Base-by-base conservation (phyloP, 257 asterid genomes). In the Solanum medicagineum region DNA sequence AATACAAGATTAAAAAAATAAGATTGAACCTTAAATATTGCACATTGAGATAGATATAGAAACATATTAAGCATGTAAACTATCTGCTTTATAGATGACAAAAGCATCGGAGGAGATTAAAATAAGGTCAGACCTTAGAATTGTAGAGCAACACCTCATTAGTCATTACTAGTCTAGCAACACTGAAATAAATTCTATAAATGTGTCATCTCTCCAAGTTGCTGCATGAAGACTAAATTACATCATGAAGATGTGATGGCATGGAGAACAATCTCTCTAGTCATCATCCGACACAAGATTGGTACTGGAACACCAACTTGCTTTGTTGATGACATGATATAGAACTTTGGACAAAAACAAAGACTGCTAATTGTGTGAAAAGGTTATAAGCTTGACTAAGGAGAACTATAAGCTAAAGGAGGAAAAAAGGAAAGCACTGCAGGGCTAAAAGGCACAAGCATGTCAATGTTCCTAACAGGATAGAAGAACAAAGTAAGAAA, bases 71-170 rank as follows among this genome's bases (percentile, higher is more conserved):
- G 40, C 57, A 45, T n/a, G 57, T 44, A 16, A 32, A 87, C 89
- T 85, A 86, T 63, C 84, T 91, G 92, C 91, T 90, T 90, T 86
- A 85, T 83, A 53, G 92, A 90, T 91, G 93, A 88, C 89, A 68
- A 19, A 57, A 26, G 44, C 14, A 68, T 1, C 4, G 24, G 13
- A 68, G 22, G 49, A 68, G 24, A 32, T 19, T 68, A 60, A 60
- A n/a, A 22, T 4, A 22, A n/a, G 32, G 68, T 57, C 20, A 66
- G 32, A 15, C 47, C n/a, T 32, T 16, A 8, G 2, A 32, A 66
- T 15, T 32, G 47, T 8, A 29, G 40, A 59, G 68, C 26, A 24
- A 14, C 36, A 8, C 15, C 17, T 20, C 11, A 4, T 8, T 70
- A 17, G 6, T 20, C 36, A 3, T 13, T 81, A 17, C n/a, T 20